Percentiles rank a stretch among this genome's conserved stretches.
These are phyloP conservation scores for Eucalyptus regnans DNA, from an alignment of 345 rosid species.

Conservation along the genomic window DNA sequence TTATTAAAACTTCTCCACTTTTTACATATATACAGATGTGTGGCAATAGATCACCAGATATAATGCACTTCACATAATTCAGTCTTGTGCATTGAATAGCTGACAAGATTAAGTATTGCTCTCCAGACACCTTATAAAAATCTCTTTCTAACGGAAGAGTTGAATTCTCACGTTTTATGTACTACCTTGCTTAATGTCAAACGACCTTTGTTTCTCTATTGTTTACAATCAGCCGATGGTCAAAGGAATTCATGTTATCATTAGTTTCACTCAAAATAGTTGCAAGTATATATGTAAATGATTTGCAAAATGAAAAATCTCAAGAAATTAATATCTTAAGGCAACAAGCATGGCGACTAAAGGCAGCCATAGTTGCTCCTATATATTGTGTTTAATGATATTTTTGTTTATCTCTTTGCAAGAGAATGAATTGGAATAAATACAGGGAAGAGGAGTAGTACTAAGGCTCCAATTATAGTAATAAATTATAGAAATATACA, in stretches of 20 bases:
- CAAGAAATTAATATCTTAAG: no score
- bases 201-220: not conserved
- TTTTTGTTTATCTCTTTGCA: no score
- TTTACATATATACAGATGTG: not conserved
- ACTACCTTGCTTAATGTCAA: no score
- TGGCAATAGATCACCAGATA: not conserved
- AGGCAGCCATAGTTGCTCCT: no score
- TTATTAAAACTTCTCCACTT: not conserved
- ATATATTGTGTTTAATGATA: no score
- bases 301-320: not conserved
- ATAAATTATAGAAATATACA: not conserved
- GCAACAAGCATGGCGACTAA: no score
- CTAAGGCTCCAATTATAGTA: no score
- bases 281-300: not conserved
- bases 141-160: not conserved
- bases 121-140: not conserved
- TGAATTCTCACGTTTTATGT: not conserved
- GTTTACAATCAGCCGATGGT: not conserved
- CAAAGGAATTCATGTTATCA: not conserved
- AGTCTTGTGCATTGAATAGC: not conserved
- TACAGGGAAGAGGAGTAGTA: no score
- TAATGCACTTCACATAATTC: not conserved
- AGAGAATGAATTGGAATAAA: no score
- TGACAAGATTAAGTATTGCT: not conserved
- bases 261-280: not conserved